phyloP scores from a whole-genome alignment of 169 alveolate species.

The Eimeria sp. region DNA sequence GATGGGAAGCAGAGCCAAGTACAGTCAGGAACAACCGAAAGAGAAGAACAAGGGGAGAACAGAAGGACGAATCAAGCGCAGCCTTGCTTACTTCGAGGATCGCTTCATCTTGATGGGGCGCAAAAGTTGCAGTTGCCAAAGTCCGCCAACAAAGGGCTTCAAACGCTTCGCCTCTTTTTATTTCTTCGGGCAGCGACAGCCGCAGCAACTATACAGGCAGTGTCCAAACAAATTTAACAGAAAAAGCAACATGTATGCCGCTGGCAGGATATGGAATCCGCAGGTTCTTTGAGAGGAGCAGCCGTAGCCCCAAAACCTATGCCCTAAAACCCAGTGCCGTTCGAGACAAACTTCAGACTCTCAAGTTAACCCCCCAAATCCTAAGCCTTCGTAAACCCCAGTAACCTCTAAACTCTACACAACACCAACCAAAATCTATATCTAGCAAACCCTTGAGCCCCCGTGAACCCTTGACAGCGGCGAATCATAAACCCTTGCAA shows the following conservation, averaged over 20 bases:
- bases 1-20: background rate
- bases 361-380: too few relatives aligned
- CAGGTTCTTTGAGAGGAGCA: background rate
- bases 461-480: background rate
- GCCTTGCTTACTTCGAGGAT: background rate
- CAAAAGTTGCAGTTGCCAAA: background rate
- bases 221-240: background rate
- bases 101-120: background rate
- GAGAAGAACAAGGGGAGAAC: background rate
- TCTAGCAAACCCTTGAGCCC: background rate
- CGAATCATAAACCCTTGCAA: background rate
- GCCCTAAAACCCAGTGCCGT: background rate
- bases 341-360: too few relatives aligned
- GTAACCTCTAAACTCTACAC: background rate
- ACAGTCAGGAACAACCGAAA: too few relatives aligned
- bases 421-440: background rate
- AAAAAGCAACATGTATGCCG: background rate
- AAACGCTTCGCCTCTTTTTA: background rate
- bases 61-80: background rate
- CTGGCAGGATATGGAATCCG: background rate
- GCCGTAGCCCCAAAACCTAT: background rate
- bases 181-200: constrained; percentile 28
- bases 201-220: constrained; percentile 6
- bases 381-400: too few relatives aligned
- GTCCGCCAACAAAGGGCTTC: background rate